Percentiles rank a stretch among this genome's conserved stretches.
Conservation (phyloP, 179 eudicot genomes). For the Silene noctiflora region DNA sequence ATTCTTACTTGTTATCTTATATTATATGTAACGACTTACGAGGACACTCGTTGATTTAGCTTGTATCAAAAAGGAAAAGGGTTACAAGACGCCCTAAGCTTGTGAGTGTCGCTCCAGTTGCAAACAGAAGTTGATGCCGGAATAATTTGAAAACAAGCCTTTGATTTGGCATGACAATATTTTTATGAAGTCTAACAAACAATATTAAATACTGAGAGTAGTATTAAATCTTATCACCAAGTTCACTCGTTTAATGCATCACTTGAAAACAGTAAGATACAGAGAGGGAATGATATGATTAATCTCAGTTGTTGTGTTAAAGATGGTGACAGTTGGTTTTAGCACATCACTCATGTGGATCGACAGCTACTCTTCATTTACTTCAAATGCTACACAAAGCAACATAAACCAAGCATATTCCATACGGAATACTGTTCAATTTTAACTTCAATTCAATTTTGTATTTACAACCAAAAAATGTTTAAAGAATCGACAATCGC, state of each 20-base stretch:
- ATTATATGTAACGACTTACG: no score
- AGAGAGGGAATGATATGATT: neutral
- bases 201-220: no score
- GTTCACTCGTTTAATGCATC: neutral
- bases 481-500: conserved; percentile 17
- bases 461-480: conserved; percentile 13
- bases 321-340: neutral
- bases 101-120: no score
- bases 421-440: neutral
- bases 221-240: neutral
- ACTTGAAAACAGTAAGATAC: neutral
- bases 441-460: neutral
- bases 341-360: conserved; percentile 11
- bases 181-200: no score
- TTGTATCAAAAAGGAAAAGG: no score
- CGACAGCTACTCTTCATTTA: neutral
- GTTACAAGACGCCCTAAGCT: no score
- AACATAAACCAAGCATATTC: neutral
- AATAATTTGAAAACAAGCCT: no score
- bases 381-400: no score
- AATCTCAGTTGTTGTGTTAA: neutral
- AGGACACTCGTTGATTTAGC: no score
- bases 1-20: no score
- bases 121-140: no score
- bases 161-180: no score